Base-by-base conservation (phyloP, 1,284 basidiomycete genomes). In the Sparassis latifolia region DNA sequence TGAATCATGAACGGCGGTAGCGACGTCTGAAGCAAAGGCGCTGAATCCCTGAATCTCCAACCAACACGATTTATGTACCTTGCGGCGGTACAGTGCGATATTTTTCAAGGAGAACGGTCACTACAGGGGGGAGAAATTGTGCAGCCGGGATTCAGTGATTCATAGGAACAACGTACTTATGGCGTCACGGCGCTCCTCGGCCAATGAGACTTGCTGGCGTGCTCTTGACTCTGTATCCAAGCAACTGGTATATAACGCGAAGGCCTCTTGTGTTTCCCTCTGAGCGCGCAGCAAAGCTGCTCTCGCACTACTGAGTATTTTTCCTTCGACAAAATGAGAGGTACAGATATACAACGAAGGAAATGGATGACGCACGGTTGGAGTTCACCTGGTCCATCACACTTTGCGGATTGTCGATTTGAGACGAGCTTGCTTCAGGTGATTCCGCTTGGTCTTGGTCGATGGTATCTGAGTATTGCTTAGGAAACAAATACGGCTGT, bases 251-350 rank as follows among this genome's bases (percentile, higher is more conserved):
- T 89, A 89, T 51, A 77, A 69, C 58, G 79, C 72, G 61, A 86
- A 86, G 2, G 84, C 76, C 43, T 88, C 86, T 58, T 86, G 82
- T 0, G 83, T 82, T 38, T 84, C 81, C 56, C 82, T 79, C 59
- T 84, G 83, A 28, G 82, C 82, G 41, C 81, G 76, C 37, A 74
- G 61, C 42, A 76, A 58, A 7, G 69, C 63, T 5, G 58, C 56
- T 31, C 75, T 68, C 12, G 75, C 69, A 47, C 68, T 67, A 53
- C 69, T 68, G 32, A 77, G 63, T 35, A 64, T 65, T 48, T 68
- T 66, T 30, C 67, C 75, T 77, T 58, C 29, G 20, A 27, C 12
- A 7, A 10, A 30, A 10, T 20, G 42, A 48, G 38, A 40, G 42
- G 49, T 33, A 42, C 12, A 44, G 40, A 43, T 5, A 40, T 33